Conservation (phyloP, 176 grass and related monocot species). For the Urochloa ruziziensis region DNA sequence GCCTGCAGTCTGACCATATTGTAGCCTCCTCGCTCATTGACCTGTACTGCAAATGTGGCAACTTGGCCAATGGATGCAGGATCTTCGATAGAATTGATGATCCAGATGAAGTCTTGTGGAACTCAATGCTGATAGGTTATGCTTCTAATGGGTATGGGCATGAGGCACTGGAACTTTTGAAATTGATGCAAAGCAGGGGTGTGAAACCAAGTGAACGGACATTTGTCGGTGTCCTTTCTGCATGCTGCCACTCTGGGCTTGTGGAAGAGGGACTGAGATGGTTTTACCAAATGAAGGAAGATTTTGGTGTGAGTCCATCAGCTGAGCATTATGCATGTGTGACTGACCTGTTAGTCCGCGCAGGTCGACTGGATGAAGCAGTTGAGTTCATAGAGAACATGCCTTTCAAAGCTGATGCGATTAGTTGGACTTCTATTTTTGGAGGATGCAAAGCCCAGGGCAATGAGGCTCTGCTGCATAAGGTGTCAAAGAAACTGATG, state of each 20-base stretch:
- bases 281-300: slow-evolving; percentile 62
- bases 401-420: slow-evolving; percentile 61
- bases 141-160: slow-evolving; percentile 72
- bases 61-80: slow-evolving; percentile 42
- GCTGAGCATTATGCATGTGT: slow-evolving; percentile 70
- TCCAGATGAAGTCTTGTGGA: slow-evolving; percentile 54
- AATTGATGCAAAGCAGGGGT: slow-evolving; percentile 44
- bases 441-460: slow-evolving; percentile 72
- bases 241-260: slow-evolving; percentile 64
- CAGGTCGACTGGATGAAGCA: slow-evolving; percentile 61
- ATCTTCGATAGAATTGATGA: slow-evolving; percentile 36
- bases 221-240: slow-evolving; percentile 70
- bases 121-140: slow-evolving; percentile 76
- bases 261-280: slow-evolving; percentile 63
- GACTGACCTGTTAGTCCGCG: slow-evolving; percentile 59
- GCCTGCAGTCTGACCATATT: slow-evolving; percentile 45
- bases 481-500: slow-evolving; percentile 40
- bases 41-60: slow-evolving; percentile 78
- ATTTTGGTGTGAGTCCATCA: slow-evolving; percentile 45
- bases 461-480: slow-evolving; percentile 43
- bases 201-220: slow-evolving; percentile 52
- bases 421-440: slow-evolving; percentile 62
- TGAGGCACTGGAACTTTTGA: slow-evolving; percentile 48
- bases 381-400: slow-evolving; percentile 72
- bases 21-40: slow-evolving; percentile 60